Percentiles rank a stretch among this genome's conserved stretches.
These are phyloP conservation scores for Ogataea salicorniae DNA, from an alignment of 805 yeast genomes.

Conservation along the genomic window DNA sequence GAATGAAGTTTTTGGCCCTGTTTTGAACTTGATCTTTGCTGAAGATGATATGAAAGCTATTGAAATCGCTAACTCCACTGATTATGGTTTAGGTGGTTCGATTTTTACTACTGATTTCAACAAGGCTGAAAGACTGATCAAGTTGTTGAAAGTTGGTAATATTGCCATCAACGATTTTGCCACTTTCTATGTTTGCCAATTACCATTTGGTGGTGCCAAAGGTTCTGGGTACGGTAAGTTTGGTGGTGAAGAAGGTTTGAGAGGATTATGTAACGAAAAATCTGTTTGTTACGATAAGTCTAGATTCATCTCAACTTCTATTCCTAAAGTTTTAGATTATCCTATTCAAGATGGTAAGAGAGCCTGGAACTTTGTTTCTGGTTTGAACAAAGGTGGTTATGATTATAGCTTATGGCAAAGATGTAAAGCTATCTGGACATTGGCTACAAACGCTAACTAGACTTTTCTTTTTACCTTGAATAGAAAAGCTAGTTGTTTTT, in stretches of 20 bases:
- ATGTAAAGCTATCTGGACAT: slow-evolving; percentile 45
- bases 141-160: slow-evolving; percentile 71
- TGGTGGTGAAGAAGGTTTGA: slow-evolving; percentile 95
- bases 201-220: slow-evolving; percentile 93
- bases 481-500: too few relatives aligned
- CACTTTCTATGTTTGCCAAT: slow-evolving; percentile 88
- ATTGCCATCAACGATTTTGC: slow-evolving; percentile 98
- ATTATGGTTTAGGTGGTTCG: slow-evolving; percentile 88
- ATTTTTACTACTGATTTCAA: slow-evolving; percentile 67
- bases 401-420: slow-evolving; percentile 69
- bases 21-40: slow-evolving; percentile 76
- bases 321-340: slow-evolving; percentile 87
- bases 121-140: slow-evolving; percentile 58
- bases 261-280: slow-evolving; percentile 84
- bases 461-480: neutral
- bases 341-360: slow-evolving; percentile 76
- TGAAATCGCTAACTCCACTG: slow-evolving; percentile 73
- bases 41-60: slow-evolving; percentile 61
- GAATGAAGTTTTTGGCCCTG: slow-evolving; percentile 93
- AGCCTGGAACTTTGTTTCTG: slow-evolving; percentile 86
- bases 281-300: slow-evolving; percentile 81
- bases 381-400: slow-evolving; percentile 81
- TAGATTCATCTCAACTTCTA: slow-evolving; percentile 71
- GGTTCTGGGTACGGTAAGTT: slow-evolving; percentile 97
- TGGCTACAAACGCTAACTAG: slow-evolving; percentile 43